These are phyloP conservation scores for Auriscalpium microsporum DNA, from an alignment of 768 basidiomycete genomes.

Conservation along the genomic window DNA sequence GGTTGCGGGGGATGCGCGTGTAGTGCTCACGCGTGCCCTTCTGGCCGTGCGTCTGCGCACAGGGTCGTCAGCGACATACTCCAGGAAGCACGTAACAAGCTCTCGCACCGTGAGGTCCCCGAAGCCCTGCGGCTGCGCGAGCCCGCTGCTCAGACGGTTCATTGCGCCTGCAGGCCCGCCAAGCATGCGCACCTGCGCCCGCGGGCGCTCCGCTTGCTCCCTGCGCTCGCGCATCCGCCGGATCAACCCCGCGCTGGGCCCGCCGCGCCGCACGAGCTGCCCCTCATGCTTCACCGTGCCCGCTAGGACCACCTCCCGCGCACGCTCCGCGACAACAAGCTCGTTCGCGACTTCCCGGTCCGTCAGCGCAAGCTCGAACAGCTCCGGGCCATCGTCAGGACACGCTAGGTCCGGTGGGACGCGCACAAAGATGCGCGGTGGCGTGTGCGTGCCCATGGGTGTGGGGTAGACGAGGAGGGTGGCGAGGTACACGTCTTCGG, in stretches of 20 bases:
- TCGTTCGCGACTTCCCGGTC: slow-evolving; percentile 80
- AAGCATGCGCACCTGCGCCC: slow-evolving; percentile 61
- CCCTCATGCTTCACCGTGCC: slow-evolving; percentile 79
- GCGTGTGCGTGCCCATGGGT: slow-evolving; percentile 28
- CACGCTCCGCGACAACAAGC: slow-evolving; percentile 75
- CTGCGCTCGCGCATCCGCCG: slow-evolving; percentile 65
- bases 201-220: slow-evolving; percentile 57
- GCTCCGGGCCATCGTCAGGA: slow-evolving; percentile 34
- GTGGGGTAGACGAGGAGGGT: slow-evolving; percentile 70
- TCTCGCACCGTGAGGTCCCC: slow-evolving; percentile 55
- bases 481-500: slow-evolving; percentile 74
- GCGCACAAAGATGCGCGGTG: slow-evolving; percentile 57
- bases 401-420: slow-evolving; percentile 50
- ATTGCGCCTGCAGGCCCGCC: slow-evolving; percentile 68
- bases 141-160: slow-evolving; percentile 72
- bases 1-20: slow-evolving; percentile 86
- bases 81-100: neutral
- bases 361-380: slow-evolving; percentile 85
- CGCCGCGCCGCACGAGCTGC: slow-evolving; percentile 59
- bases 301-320: slow-evolving; percentile 69
- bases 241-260: slow-evolving; percentile 60
- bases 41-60: slow-evolving; percentile 58
- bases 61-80: slow-evolving; percentile 25
- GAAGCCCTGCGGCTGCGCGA: slow-evolving; percentile 54
- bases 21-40: slow-evolving; percentile 79